Conservation (phyloP, 108 stramenopile genomes). For the Cyclotella cryptica region DNA sequence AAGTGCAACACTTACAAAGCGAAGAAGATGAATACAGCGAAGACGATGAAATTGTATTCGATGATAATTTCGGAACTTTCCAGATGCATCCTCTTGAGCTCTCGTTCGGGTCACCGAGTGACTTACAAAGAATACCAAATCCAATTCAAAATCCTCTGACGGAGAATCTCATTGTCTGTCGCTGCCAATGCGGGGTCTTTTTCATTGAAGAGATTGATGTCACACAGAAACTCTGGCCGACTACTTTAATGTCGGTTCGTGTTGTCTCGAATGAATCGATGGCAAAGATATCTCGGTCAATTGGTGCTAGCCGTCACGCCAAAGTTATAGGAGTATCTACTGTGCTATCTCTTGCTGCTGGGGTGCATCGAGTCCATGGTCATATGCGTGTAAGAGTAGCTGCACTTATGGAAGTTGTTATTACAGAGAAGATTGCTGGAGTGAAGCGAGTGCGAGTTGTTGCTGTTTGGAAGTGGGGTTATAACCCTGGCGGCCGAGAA, state of each 20-base stretch:
- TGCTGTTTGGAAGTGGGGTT: conserved; percentile 88
- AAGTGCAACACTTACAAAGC: background rate
- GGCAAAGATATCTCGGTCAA: conserved; percentile 49
- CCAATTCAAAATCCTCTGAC: conserved; percentile 73
- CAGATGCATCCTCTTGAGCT: conserved; percentile 21
- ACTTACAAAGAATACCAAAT: conserved; percentile 15
- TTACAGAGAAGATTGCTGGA: conserved; percentile 14
- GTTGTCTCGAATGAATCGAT: conserved; percentile 66
- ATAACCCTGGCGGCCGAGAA: conserved; percentile 44
- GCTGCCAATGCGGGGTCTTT: conserved; percentile 35
- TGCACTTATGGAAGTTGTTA: conserved; percentile 59
- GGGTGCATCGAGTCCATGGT: conserved; percentile 65
- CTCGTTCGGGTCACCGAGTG: conserved; percentile 5
- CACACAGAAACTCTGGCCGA: conserved; percentile 1
- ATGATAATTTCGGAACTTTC: conserved; percentile 36
- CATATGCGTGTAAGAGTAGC: conserved; percentile 70
- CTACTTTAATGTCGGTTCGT: conserved; percentile 50
- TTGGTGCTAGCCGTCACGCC: conserved; percentile 39
- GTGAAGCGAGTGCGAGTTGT: conserved; percentile 59
- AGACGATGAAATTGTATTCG: conserved; percentile 13
- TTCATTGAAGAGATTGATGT: conserved; percentile 60
- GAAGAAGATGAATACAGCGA: conserved; percentile 14
- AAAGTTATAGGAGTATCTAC: conserved; percentile 55
- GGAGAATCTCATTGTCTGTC: conserved; percentile 74
- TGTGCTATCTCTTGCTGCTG: conserved; percentile 65